Conservation (phyloP, 768 basidiomycete species). For the Hydnum rufescens region DNA sequence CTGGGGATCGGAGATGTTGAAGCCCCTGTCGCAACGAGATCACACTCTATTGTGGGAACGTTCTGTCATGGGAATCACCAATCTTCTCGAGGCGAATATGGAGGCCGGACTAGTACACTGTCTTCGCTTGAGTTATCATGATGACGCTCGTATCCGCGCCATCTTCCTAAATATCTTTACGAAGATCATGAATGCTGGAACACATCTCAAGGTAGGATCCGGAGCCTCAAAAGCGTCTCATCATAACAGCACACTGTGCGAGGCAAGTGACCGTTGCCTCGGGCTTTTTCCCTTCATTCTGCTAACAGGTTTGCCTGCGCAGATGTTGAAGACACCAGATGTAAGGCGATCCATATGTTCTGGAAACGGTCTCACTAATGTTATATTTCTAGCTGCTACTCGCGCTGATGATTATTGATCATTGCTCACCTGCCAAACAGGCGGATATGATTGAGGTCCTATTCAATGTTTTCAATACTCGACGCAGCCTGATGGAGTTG, state of each 20-base stretch:
- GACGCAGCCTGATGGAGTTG: conserved; percentile 46
- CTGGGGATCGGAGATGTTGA: neutral
- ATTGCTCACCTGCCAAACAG: conserved; percentile 57
- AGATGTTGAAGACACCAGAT: neutral
- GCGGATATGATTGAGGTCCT: conserved; percentile 65
- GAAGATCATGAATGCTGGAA: conserved; percentile 58
- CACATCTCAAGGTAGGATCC: conserved; percentile 48
- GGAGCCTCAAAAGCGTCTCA: conserved; percentile 22
- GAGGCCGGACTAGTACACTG: conserved; percentile 83
- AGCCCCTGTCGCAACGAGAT: conserved; percentile 4
- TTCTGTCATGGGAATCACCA: conserved; percentile 60
- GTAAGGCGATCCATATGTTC: neutral
- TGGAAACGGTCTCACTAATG: neutral
- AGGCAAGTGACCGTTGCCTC: conserved; percentile 23
- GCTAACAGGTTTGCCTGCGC: neutral
- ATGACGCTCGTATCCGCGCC: conserved; percentile 43
- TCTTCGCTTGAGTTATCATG: conserved; percentile 55
- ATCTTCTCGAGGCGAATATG: conserved; percentile 65
- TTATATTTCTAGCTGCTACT: conserved; percentile 28
- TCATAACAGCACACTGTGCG: conserved; percentile 34
- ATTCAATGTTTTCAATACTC: conserved; percentile 69
- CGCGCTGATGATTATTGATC: conserved; percentile 72
- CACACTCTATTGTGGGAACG: conserved; percentile 38
- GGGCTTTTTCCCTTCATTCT: neutral
- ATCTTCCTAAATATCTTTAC: conserved; percentile 78